Evolutionary conservation across 2,329 filamentous ascomycete genomes (phyloP).

Genomic region (Sarocladium brachiariae): DNA sequence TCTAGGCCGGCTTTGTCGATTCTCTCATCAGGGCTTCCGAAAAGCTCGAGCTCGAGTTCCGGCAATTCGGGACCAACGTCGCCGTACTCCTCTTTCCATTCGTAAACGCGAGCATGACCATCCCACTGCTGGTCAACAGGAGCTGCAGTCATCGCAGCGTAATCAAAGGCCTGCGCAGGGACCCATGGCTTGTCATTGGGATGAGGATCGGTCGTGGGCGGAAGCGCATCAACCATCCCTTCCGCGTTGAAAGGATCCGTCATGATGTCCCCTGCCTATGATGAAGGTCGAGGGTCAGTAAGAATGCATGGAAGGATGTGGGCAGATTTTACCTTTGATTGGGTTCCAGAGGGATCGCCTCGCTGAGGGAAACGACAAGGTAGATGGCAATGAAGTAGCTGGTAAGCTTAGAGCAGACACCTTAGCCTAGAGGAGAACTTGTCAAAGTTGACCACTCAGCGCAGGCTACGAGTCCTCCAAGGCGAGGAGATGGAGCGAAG

Average conservation of each 20-base stretch:
- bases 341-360: too few relatives aligned
- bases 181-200: constrained; percentile 1
- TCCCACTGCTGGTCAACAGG: constrained; percentile 30
- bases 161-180: constrained; percentile 34
- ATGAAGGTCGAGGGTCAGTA: neutral
- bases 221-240: neutral
- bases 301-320: too few relatives aligned
- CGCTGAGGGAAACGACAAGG: too few relatives aligned
- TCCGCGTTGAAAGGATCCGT: neutral
- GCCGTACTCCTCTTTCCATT: constrained; percentile 80
- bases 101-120: constrained; percentile 60
- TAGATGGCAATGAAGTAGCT: too few relatives aligned
- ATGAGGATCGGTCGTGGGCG: neutral
- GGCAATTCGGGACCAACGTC: constrained; percentile 70
- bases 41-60: constrained; percentile 70
- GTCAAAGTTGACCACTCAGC: too few relatives aligned
- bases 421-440: too few relatives aligned
- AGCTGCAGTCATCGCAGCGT: constrained; percentile 24
- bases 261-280: neutral
- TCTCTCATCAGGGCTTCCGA: constrained; percentile 50
- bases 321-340: too few relatives aligned
- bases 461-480: too few relatives aligned
- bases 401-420: too few relatives aligned
- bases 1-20: constrained; percentile 48
- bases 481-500: too few relatives aligned